Conservation (phyloP, 2,329 filamentous ascomycete genomes). For the Pyrenophora tritici-repentis region DNA sequence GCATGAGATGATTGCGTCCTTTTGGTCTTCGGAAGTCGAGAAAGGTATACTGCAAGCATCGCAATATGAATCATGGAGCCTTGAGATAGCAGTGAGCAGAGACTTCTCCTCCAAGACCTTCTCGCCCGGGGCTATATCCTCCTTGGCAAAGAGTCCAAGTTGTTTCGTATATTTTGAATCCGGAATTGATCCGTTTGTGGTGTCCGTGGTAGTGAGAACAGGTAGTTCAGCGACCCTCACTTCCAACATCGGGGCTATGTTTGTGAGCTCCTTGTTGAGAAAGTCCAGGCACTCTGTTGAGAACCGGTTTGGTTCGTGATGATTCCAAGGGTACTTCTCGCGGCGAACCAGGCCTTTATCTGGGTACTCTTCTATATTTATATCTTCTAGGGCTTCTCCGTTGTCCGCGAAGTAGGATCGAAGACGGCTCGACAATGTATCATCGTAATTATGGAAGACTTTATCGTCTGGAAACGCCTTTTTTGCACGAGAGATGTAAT, state of each 20-base stretch:
- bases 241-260: constrained; percentile 79
- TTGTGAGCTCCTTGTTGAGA: constrained; percentile 71
- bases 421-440: constrained; percentile 53
- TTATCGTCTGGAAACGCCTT: constrained; percentile 59
- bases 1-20: constrained; percentile 51
- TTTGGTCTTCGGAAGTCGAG: constrained; percentile 49
- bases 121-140: constrained; percentile 78
- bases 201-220: constrained; percentile 54
- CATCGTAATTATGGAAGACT: constrained; percentile 60
- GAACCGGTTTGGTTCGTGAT: constrained; percentile 63
- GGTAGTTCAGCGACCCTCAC: constrained; percentile 78
- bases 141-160: constrained; percentile 85
- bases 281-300: constrained; percentile 62
- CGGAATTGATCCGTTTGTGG: constrained; percentile 51
- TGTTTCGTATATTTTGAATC: constrained; percentile 68
- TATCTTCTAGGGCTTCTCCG: constrained; percentile 41
- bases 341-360: constrained; percentile 71
- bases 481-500: constrained; percentile 68
- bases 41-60: constrained; percentile 83
- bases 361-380: constrained; percentile 63
- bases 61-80: constrained; percentile 83
- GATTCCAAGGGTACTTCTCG: constrained; percentile 68
- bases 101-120: constrained; percentile 81
- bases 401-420: constrained; percentile 29
- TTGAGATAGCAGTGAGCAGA: constrained; percentile 85